phyloP scores from a whole-genome alignment of 805 yeast genomes.

The Candida sanyiensis region DNA sequence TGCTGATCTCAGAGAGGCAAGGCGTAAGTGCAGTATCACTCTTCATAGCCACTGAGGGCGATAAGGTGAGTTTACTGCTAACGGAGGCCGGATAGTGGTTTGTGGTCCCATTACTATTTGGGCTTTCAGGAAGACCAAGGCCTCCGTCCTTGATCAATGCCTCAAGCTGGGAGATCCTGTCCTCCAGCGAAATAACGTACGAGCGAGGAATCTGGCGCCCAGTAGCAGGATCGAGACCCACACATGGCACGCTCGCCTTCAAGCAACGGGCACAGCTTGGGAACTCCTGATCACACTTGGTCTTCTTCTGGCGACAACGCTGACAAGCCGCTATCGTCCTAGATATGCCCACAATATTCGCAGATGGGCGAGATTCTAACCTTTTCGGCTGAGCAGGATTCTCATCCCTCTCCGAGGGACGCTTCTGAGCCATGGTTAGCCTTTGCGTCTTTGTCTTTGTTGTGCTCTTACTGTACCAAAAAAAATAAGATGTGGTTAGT shows the following conservation, averaged over 20 bases:
- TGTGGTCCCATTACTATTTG: too few species aligned
- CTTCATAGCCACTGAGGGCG: not conserved
- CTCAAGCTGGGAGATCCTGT: slow-evolving; percentile 53
- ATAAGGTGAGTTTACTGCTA: too few species aligned
- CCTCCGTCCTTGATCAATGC: slow-evolving; percentile 40
- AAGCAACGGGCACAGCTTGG: slow-evolving; percentile 54
- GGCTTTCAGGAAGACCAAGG: too few species aligned
- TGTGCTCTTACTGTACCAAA: not conserved
- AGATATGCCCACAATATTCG: slow-evolving; percentile 39
- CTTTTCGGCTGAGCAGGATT: not conserved
- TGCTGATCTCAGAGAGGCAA: not conserved
- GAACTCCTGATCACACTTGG: slow-evolving; percentile 53
- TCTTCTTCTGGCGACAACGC: slow-evolving; percentile 66
- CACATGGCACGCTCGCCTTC: slow-evolving; percentile 64
- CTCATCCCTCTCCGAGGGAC: not conserved
- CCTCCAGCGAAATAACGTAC: slow-evolving; percentile 68
- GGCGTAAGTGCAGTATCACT: not conserved
- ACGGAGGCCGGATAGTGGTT: too few species aligned
- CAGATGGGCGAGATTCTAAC: slow-evolving; percentile 12
- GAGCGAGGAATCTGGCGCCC: slow-evolving; percentile 84
- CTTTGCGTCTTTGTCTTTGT: too few species aligned
- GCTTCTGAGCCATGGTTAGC: slow-evolving; percentile 1
- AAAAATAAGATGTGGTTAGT: too few species aligned
- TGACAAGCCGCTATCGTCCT: slow-evolving; percentile 80
- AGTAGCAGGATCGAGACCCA: slow-evolving; percentile 82